phyloP scores from a whole-genome alignment of 2,329 filamentous ascomycete genomes.

The Ophiostoma sp. region DNA sequence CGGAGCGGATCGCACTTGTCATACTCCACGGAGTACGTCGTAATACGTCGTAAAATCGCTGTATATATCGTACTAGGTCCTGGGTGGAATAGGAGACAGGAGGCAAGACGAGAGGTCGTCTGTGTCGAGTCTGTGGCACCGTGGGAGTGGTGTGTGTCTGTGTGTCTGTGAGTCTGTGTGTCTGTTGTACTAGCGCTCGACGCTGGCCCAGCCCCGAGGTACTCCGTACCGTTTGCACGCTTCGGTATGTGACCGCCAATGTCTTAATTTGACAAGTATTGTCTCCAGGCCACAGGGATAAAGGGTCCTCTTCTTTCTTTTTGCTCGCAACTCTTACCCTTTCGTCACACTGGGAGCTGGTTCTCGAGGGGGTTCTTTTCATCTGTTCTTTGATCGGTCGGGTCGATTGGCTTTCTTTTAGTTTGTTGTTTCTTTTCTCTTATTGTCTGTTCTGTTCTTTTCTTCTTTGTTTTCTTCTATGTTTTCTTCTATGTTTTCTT shows the following conservation, averaged over 20 bases:
- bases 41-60: not conserved
- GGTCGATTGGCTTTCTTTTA: not conserved
- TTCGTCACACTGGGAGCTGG: not conserved
- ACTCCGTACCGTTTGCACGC: not conserved
- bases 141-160: not conserved
- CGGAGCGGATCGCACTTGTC: too few species aligned
- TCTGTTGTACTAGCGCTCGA: not conserved
- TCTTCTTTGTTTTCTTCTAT: not conserved
- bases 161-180: not conserved
- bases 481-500: not conserved
- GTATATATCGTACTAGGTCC: too few species aligned
- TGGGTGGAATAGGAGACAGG: too few species aligned
- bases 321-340: not conserved
- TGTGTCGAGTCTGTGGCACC: too few species aligned
- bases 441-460: not conserved
- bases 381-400: not conserved
- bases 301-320: not conserved
- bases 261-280: slow-evolving; percentile 3
- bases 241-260: not conserved
- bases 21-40: slow-evolving; percentile 4
- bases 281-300: not conserved
- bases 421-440: not conserved
- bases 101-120: too few species aligned
- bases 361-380: not conserved
- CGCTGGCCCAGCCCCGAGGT: too few species aligned